These are phyloP conservation scores for Lachancea sp. DNA, from an alignment of 805 yeast genomes.

Conservation along the genomic window DNA sequence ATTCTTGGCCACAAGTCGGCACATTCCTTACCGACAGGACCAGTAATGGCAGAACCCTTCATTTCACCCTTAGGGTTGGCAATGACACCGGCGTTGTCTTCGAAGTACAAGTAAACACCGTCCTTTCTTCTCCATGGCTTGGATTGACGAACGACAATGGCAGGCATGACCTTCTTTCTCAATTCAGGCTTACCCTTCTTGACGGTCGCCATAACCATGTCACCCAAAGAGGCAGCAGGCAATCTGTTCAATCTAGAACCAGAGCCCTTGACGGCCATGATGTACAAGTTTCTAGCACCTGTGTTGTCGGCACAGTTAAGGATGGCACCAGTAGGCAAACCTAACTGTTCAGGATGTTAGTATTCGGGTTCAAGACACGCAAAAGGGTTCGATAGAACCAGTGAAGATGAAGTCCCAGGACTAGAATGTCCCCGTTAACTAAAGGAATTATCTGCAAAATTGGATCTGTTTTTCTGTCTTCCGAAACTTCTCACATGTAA, in stretches of 20 bases:
- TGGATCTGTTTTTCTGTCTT: too few relatives aligned
- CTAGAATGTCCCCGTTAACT: too few relatives aligned
- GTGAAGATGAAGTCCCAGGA: too few relatives aligned
- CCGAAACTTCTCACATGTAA: too few relatives aligned
- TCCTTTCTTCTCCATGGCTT: constrained; percentile 99
- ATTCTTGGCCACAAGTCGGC: constrained; percentile 99
- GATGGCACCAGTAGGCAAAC: constrained; percentile 99
- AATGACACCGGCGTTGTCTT: constrained; percentile 99
- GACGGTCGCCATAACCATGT: constrained; percentile 99
- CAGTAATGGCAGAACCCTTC: constrained; percentile 99
- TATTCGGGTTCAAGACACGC: neutral
- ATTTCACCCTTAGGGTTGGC: constrained; percentile 99
- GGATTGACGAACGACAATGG: constrained; percentile 97
- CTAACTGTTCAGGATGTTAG: constrained; percentile 54
- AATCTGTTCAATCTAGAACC: constrained; percentile 99
- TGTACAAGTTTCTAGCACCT: constrained; percentile 99
- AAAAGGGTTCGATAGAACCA: too few relatives aligned
- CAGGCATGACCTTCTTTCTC: constrained; percentile 99
- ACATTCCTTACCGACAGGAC: constrained; percentile 99
- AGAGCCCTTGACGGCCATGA: constrained; percentile 96
- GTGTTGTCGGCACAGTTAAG: constrained; percentile 99
- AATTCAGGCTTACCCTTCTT: constrained; percentile 99
- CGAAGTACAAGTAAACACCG: constrained; percentile 98
- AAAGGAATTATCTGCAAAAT: too few relatives aligned
- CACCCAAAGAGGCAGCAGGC: constrained; percentile 99